phyloP scores from a whole-genome alignment of 2,329 filamentous ascomycete species.

The Pseudofabraea citricarpa region DNA sequence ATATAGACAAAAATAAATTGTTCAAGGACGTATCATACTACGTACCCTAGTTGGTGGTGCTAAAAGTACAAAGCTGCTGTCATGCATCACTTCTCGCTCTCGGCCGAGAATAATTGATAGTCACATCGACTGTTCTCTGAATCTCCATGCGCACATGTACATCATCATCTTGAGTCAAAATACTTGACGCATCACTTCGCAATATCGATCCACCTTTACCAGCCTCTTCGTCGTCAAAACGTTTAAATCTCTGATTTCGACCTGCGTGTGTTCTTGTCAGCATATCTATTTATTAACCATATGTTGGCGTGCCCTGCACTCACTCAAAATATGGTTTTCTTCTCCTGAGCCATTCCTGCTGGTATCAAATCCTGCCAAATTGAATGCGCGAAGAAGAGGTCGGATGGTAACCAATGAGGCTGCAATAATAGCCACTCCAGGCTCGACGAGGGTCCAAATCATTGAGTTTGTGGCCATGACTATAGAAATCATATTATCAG shows the following conservation, averaged over 20 bases:
- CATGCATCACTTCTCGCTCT: too few species aligned
- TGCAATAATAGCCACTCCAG: conserved; percentile 49
- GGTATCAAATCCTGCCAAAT: conserved; percentile 7
- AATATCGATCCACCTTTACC: background rate
- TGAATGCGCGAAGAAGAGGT: conserved; percentile 39
- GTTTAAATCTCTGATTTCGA: background rate
- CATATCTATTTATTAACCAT: background rate
- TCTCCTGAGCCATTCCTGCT: background rate
- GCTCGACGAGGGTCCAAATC: conserved; percentile 54
- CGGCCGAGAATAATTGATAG: background rate
- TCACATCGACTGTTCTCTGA: background rate
- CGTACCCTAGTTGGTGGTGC: too few species aligned
- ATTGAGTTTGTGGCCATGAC: conserved; percentile 48
- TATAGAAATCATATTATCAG: too few species aligned
- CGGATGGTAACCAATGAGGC: conserved; percentile 50
- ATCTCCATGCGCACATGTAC: background rate
- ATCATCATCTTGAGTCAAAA: background rate
- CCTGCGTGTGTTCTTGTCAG: background rate
- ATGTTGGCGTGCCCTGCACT: too few species aligned
- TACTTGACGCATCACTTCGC: background rate
- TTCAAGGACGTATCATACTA: too few species aligned
- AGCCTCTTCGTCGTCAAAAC: background rate
- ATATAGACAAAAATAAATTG: too few species aligned
- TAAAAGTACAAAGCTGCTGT: too few species aligned
- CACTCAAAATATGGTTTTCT: too few species aligned